Evolutionary conservation across 2,329 filamentous ascomycete species (phyloP).

Genomic region (Sclerotinia borealis): DNA sequence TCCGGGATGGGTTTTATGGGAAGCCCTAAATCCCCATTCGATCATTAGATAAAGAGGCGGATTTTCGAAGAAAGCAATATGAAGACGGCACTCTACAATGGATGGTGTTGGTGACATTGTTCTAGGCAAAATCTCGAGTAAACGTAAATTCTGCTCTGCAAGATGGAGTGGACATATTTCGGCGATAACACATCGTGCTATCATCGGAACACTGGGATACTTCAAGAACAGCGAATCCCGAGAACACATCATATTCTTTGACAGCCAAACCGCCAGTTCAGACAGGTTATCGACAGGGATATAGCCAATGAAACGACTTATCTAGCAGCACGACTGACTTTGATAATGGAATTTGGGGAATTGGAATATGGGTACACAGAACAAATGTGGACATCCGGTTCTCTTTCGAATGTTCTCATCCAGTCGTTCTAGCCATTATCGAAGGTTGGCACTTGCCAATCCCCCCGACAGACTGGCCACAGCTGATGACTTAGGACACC

Average conservation of each 20-base stretch:
- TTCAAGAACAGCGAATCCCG: background rate
- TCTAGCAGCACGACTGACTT: background rate
- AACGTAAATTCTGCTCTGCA: conserved; percentile 7
- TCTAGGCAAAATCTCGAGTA: too few relatives aligned
- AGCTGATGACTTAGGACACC: background rate
- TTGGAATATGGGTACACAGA: background rate
- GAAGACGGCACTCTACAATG: too few relatives aligned
- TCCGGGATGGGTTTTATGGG: too few relatives aligned
- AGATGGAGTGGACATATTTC: conserved; percentile 10
- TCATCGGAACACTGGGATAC: background rate
- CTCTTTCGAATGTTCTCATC: background rate
- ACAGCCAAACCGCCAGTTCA: background rate
- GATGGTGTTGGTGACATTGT: too few relatives aligned
- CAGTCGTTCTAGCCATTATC: background rate
- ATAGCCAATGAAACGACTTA: background rate
- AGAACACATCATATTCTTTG: background rate
- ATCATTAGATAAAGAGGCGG: too few relatives aligned
- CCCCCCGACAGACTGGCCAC: background rate
- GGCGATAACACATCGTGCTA: conserved; percentile 7
- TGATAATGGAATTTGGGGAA: background rate
- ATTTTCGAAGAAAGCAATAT: too few relatives aligned
- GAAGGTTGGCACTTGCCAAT: too few relatives aligned
- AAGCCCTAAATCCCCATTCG: too few relatives aligned
- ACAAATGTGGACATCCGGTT: background rate
- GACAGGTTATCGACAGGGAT: background rate